phyloP scores from a whole-genome alignment of 768 basidiomycete species.

The Macrocybe gigantea region DNA sequence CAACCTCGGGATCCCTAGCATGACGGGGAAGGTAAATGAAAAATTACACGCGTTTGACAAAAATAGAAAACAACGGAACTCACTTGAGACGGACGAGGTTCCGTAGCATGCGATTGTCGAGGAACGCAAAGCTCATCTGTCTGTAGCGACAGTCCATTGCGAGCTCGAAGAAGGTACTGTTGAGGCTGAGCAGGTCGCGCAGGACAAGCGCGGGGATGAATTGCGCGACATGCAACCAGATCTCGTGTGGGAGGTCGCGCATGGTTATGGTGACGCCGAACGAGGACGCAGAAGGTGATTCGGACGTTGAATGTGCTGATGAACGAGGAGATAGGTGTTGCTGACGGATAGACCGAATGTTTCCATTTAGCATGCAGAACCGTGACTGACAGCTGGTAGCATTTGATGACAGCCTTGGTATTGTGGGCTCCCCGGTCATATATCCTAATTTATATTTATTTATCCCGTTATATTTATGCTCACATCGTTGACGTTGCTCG shows the following conservation, averaged over 20 bases:
- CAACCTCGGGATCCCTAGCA: conserved; percentile 40
- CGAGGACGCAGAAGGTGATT: background rate
- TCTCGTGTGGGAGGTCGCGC: conserved; percentile 17
- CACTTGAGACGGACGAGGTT: conserved; percentile 33
- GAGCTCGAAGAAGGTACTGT: conserved; percentile 22
- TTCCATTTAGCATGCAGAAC: background rate
- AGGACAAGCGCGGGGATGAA: conserved; percentile 16
- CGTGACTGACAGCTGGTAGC: background rate
- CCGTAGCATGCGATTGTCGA: conserved; percentile 37
- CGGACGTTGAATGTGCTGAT: too few species aligned
- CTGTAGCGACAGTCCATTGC: conserved; percentile 43
- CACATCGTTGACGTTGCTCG: too few species aligned
- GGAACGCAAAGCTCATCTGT: conserved; percentile 44
- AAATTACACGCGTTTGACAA: background rate
- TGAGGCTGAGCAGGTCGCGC: conserved; percentile 15
- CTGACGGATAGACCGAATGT: background rate
- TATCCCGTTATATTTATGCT: too few species aligned
- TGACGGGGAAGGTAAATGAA: conserved; percentile 1
- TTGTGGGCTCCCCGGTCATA: too few species aligned
- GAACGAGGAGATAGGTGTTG: too few species aligned
- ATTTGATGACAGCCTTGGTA: too few species aligned
- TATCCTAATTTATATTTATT: too few species aligned
- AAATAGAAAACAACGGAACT: conserved; percentile 4
- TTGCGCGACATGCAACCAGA: conserved; percentile 24
- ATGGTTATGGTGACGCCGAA: conserved; percentile 1